Evolutionary conservation across 805 yeast species (phyloP).

Genomic region (Yamadazyma philogaea): DNA sequence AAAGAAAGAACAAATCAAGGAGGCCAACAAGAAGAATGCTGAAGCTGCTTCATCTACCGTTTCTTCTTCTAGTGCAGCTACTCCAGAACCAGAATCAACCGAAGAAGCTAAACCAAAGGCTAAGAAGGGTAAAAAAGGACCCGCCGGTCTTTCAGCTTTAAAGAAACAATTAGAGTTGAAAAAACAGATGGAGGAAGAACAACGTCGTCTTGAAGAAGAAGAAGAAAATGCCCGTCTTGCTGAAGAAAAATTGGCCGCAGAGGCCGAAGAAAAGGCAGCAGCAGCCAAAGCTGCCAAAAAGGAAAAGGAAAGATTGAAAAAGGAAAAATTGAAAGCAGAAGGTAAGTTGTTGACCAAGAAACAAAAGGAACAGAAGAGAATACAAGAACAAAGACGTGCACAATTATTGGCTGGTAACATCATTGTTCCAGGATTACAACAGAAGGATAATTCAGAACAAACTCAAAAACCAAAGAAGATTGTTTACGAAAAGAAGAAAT

Average conservation of each 20-base stretch:
- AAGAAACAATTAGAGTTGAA: constrained; percentile 84
- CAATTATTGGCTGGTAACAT: constrained; percentile 74
- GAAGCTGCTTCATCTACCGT: constrained; percentile 29
- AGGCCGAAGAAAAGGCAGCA: constrained; percentile 65
- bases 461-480: constrained; percentile 58
- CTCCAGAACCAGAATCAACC: constrained; percentile 30
- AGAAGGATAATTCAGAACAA: constrained; percentile 25
- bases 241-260: constrained; percentile 48
- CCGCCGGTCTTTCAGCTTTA: constrained; percentile 88
- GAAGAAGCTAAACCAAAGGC: constrained; percentile 34
- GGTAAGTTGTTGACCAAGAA: constrained; percentile 92
- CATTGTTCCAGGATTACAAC: constrained; percentile 68
- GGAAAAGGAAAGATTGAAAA: constrained; percentile 82
- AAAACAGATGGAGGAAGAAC: constrained; percentile 85
- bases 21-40: constrained; percentile 44
- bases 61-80: constrained; percentile 24
- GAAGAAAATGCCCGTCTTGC: constrained; percentile 50
- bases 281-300: constrained; percentile 63
- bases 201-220: constrained; percentile 66
- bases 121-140: constrained; percentile 67
- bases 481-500: constrained; percentile 72
- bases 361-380: constrained; percentile 88
- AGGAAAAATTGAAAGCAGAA: constrained; percentile 91
- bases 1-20: constrained; percentile 55
- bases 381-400: constrained; percentile 85